Base-by-base conservation (phyloP, 495 filamentous ascomycete species). In the Penicillium pulvis region DNA sequence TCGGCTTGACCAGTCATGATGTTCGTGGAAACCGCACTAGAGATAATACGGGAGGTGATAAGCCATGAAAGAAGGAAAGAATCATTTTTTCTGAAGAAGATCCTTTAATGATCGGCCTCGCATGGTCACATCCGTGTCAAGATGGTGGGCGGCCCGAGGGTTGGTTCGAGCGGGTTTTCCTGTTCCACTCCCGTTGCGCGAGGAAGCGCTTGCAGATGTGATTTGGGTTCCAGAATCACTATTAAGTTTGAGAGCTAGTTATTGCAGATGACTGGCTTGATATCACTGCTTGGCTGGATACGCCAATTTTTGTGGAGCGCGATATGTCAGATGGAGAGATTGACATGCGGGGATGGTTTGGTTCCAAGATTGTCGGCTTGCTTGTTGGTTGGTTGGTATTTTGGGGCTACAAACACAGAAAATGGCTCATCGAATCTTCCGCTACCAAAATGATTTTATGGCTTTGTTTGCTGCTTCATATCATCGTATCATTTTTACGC, bases 241-340 rank as follows among this genome's bases (percentile, higher is more conserved):
- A 28, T 44, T 52, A 10, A 36, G 24, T 52, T 36, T 39, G 8
- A 20, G 17, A 52, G 31, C 6, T n/a, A 43, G 16, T 4, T 53
- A 24, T 56, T 61, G 64, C 56, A 63, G 53, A 53, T 59, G 61
- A 63, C 61, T 44, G 48, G 43, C 24, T 28, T 58, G 39, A 58
- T 52, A 28, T 60, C 50, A 63, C 57, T 48, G 57, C 60, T 46
- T n/a, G 45, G 23, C 33, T 36, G 39, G 39, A 41, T 49, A 26
- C 51, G 24, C 11, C 23, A 42, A 44, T 52, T 42, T 53, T 52
- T 43, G 41, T 57, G 53, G 51, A 42, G 35, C 53, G 39, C 49
- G 55, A 60, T 60, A 55, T 59, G 57, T 63, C 60, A 63, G 63
- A 63, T 66, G 63, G 28, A 17, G 23, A 41, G 46, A 46, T 55